Base-by-base conservation (phyloP, 805 yeast genomes). In the Lachancea nothofagi region DNA sequence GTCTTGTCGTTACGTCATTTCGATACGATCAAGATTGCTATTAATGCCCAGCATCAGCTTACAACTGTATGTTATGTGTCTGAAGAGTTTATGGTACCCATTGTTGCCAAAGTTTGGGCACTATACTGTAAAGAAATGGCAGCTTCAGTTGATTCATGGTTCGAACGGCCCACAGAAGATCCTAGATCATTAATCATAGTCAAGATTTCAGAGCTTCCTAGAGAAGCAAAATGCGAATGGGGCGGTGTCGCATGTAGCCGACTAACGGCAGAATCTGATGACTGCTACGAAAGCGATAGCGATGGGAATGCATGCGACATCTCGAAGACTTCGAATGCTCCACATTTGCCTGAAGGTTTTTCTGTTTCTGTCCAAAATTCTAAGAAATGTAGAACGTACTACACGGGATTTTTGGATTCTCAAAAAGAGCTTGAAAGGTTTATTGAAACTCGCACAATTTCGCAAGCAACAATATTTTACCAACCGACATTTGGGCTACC, bases 1-100 rank as follows among this genome's bases (percentile, higher is more conserved):
- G 65, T 69, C 0, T 59, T 88, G 18, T 69, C 95, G 0, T 69
- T 89, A 36, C 95, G 86, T 57, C 93, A 88, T 61, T 73, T 87
- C 36, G 68, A 71, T 45, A 71, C 76, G 12, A 81, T 88, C 3
- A 76, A 79, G 46, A 52, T 70, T 5, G 75, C 79, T 5, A 70
- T 79, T 13, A 71, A 69, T 7, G 70, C 72, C 9, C 48, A 48
- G 2, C 65, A 64, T 13, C 68, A 76, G 18, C 61, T 77, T 1
- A 62, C 67, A 5, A 69, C 72, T 39, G 67, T 78, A 2, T 81
- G 87, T 43, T 84, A 73, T 46, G 63, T 80, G 3, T 71, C 78
- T 2, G 54, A 62, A 27, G 18, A 39, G 0, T 23, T 38, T 0
- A 48, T 61, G 36, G 62, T 70, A 0, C 41, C 53, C 0, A 31